Evolutionary conservation across 2,329 filamentous ascomycete genomes (phyloP).

Genomic region (Metarhizium guizhouense): DNA sequence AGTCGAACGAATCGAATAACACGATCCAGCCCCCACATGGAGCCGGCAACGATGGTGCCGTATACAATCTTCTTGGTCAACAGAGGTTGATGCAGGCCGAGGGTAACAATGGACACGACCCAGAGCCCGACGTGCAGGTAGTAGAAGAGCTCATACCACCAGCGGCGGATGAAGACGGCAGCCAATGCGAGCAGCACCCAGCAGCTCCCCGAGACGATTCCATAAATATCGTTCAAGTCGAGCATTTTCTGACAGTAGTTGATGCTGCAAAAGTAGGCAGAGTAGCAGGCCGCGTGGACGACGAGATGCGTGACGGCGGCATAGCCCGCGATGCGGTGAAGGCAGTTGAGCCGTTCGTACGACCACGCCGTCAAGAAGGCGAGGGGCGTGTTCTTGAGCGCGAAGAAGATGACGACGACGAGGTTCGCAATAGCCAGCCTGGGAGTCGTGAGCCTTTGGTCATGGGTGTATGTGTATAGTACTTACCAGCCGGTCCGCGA

Average conservation of each 20-base stretch:
- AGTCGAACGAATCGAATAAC: slow-evolving; percentile 36
- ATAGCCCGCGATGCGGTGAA: slow-evolving; percentile 46
- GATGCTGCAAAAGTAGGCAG: slow-evolving; percentile 26
- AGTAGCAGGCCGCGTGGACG: slow-evolving; percentile 36
- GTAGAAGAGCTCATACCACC: slow-evolving; percentile 49
- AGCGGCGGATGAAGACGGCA: slow-evolving; percentile 32
- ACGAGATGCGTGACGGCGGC: slow-evolving; percentile 36
- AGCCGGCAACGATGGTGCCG: slow-evolving; percentile 31
- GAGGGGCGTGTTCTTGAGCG: slow-evolving; percentile 50
- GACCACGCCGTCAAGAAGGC: slow-evolving; percentile 43
- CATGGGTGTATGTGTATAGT: neutral
- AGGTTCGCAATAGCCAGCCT: slow-evolving; percentile 38
- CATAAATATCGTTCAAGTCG: slow-evolving; percentile 32
- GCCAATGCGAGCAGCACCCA: slow-evolving; percentile 36
- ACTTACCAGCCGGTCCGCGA: slow-evolving; percentile 30
- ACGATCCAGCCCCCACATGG: slow-evolving; percentile 43
- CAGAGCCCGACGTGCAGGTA: slow-evolving; percentile 41
- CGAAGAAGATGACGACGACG: slow-evolving; percentile 42
- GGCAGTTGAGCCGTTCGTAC: slow-evolving; percentile 49
- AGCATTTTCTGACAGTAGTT: slow-evolving; percentile 23
- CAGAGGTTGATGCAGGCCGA: slow-evolving; percentile 43
- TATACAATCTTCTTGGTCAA: slow-evolving; percentile 31
- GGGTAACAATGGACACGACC: slow-evolving; percentile 35
- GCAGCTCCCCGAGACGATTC: slow-evolving; percentile 37
- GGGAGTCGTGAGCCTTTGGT: neutral